A percentile compares a stretch with the other conserved stretches of the same genome.
These are phyloP conservation scores for Quercus tomentella DNA, from an alignment of 331 rosid genomes.

Conservation along the genomic window DNA sequence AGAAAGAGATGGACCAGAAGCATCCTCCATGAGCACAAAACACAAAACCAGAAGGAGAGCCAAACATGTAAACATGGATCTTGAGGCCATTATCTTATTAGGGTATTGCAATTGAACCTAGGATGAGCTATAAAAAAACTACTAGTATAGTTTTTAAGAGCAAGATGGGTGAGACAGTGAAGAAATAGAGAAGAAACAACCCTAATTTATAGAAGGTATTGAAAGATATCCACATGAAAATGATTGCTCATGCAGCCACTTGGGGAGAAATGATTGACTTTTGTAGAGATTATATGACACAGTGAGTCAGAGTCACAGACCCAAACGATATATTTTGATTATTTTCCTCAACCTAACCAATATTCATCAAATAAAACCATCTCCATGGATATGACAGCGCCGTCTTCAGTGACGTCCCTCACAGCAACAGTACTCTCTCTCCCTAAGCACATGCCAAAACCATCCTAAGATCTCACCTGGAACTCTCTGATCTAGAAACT, in stretches of 20 bases:
- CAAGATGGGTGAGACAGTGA: neutral
- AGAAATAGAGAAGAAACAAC: neutral
- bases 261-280: slow-evolving; percentile 28
- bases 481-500: neutral
- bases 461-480: neutral
- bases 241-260: slow-evolving; percentile 60
- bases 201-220: slow-evolving; percentile 35
- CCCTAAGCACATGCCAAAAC: slow-evolving; percentile 24
- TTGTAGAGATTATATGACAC: neutral
- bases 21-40: slow-evolving; percentile 25
- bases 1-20: slow-evolving; percentile 31
- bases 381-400: slow-evolving; percentile 38
- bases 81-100: slow-evolving; percentile 44
- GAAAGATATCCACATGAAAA: slow-evolving; percentile 8
- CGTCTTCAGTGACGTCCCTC: slow-evolving; percentile 32
- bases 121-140: neutral
- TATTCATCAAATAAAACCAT: neutral
- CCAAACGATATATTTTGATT: too few species aligned
- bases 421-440: slow-evolving; percentile 17
- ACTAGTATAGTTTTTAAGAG: too few species aligned
- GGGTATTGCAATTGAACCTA: neutral
- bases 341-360: neutral
- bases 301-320: neutral
- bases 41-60: slow-evolving; percentile 34
- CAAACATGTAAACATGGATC: slow-evolving; percentile 12